A percentile compares a stretch with the other conserved stretches of the same genome.
phyloP scores from a whole-genome alignment of 2,329 filamentous ascomycete genomes.

The Fusarium concolor region DNA sequence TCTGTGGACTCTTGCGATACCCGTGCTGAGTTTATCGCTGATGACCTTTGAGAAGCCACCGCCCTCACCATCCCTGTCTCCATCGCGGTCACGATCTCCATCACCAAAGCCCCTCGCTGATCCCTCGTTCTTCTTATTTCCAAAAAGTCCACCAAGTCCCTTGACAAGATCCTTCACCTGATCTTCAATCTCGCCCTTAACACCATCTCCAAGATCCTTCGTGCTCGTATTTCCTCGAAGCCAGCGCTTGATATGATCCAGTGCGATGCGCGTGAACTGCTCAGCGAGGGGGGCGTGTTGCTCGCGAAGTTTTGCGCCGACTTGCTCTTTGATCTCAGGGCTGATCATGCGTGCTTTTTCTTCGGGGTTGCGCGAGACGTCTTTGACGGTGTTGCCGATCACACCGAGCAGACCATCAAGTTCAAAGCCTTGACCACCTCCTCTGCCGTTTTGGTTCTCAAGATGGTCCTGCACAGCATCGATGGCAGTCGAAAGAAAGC shows the following conservation, averaged over 20 bases:
- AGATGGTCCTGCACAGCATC: conserved; percentile 57
- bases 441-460: conserved; percentile 42
- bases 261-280: conserved; percentile 58
- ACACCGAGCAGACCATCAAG: conserved; percentile 58
- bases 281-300: conserved; percentile 59
- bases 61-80: conserved; percentile 42
- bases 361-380: conserved; percentile 58
- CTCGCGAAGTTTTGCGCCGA: conserved; percentile 54
- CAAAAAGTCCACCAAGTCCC: conserved; percentile 57
- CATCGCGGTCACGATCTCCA: conserved; percentile 42
- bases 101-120: conserved; percentile 49
- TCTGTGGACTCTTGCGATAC: conserved; percentile 57
- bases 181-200: conserved; percentile 58
- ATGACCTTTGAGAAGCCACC: conserved; percentile 58
- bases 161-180: conserved; percentile 59
- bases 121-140: conserved; percentile 53
- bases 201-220: conserved; percentile 57
- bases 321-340: conserved; percentile 60
- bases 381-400: conserved; percentile 57
- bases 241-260: conserved; percentile 61
- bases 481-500: conserved; percentile 57
- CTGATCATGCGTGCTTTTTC: conserved; percentile 59
- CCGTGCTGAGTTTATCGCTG: conserved; percentile 60
- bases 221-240: conserved; percentile 57
- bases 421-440: conserved; percentile 51